A percentile compares a stretch with the other conserved stretches of the same genome.
phyloP scores from a whole-genome alignment of 345 rosid species.

The Bruguiera sexangula region DNA sequence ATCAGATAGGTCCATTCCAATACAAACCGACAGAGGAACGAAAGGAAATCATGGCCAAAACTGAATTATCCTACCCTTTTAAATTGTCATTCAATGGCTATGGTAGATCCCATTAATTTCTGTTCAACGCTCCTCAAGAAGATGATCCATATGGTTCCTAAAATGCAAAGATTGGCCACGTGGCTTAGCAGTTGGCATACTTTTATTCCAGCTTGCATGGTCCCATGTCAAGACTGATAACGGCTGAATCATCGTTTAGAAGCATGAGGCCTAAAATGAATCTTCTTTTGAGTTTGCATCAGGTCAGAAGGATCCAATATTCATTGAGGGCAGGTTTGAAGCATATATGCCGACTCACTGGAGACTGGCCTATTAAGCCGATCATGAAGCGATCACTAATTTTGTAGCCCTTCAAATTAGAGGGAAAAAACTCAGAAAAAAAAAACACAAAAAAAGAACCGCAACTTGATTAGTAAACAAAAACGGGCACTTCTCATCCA shows the following conservation, averaged over 20 bases:
- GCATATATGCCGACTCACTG: neutral
- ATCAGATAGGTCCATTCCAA: neutral
- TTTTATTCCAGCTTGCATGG: no score
- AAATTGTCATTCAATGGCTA: neutral
- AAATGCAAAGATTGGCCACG: neutral
- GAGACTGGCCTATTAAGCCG: neutral
- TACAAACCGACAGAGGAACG: neutral
- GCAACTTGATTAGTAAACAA: no score
- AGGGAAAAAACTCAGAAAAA: no score
- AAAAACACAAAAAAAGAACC: no score
- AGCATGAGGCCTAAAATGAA: neutral
- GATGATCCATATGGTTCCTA: neutral
- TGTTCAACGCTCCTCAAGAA: neutral
- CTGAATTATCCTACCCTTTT: neutral
- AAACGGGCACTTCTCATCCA: no score
- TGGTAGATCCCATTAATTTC: neutral
- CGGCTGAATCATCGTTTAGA: neutral
- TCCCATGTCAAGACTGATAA: no score
- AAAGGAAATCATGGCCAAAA: neutral
- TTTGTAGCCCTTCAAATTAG: no score
- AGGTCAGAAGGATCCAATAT: neutral
- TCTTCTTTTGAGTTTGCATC: neutral
- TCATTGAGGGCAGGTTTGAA: neutral
- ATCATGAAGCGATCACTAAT: neutral
- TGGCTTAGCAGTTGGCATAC: no score